These are phyloP conservation scores for Oryza meridionalis DNA, from an alignment of 176 grass and related monocot genomes.

Conservation along the genomic window DNA sequence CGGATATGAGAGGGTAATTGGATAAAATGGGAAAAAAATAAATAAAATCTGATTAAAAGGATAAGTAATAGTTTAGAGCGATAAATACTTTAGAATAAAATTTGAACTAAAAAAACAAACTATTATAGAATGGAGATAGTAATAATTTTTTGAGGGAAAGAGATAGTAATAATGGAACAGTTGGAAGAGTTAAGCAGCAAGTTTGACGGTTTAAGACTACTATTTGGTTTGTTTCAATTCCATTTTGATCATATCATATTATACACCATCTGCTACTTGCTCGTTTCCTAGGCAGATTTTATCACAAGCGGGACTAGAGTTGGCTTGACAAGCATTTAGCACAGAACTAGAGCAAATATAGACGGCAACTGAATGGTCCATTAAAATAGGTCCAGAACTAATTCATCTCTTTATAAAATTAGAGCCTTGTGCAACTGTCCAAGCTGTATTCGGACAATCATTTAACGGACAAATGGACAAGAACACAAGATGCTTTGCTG, in stretches of 20 bases:
- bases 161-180: neutral
- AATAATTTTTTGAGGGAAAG: no score
- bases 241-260: neutral
- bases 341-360: neutral
- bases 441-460: constrained; percentile 27
- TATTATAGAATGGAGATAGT: no score
- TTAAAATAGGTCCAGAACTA: constrained; percentile 33
- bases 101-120: no score
- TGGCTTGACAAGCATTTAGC: neutral
- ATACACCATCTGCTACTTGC: neutral
- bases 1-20: no score
- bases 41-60: no score
- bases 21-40: no score
- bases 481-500: constrained; percentile 44
- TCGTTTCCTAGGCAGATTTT: neutral
- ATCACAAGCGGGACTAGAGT: neutral
- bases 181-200: neutral
- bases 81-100: no score
- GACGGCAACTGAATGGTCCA: neutral
- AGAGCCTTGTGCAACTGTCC: constrained; percentile 26
- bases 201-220: neutral
- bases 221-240: neutral
- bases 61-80: no score
- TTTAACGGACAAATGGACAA: constrained; percentile 44
- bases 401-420: neutral